Evolutionary conservation across 2,329 filamentous ascomycete genomes (phyloP).

Genomic region (Microascus cirrosus): DNA sequence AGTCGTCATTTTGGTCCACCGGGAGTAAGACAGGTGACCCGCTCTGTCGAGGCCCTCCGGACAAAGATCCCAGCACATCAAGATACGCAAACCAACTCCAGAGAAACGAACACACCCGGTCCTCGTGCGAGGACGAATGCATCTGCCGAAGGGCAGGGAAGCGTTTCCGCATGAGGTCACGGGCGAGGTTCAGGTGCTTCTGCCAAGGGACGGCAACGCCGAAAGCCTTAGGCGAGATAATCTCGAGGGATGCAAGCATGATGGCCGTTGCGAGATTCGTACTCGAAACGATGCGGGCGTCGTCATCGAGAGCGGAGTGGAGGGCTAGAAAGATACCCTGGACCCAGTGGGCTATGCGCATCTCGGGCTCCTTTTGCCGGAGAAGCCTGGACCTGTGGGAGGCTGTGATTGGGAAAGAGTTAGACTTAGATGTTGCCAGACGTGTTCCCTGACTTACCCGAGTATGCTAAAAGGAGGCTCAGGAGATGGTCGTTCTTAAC

Average conservation of each 20-base stretch:
- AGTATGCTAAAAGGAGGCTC: slow-evolving; percentile 69
- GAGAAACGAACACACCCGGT: slow-evolving; percentile 58
- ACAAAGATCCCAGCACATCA: slow-evolving; percentile 65
- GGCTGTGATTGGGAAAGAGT: slow-evolving; percentile 25
- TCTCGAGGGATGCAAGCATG: slow-evolving; percentile 75
- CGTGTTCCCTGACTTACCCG: slow-evolving; percentile 22
- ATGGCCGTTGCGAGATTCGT: slow-evolving; percentile 70
- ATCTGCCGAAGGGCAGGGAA: slow-evolving; percentile 19
- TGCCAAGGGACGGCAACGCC: slow-evolving; percentile 76
- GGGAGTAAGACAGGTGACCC: slow-evolving; percentile 39
- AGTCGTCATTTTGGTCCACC: slow-evolving; percentile 38
- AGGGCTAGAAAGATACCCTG: slow-evolving; percentile 67
- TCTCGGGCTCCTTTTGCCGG: slow-evolving; percentile 60
- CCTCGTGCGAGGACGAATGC: slow-evolving; percentile 18
- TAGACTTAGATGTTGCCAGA: background rate
- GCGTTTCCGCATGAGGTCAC: slow-evolving; percentile 61
- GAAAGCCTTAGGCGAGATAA: slow-evolving; percentile 72
- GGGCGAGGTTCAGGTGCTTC: slow-evolving; percentile 63
- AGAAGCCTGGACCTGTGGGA: slow-evolving; percentile 69
- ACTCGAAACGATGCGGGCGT: slow-evolving; percentile 54
- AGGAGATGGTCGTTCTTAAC: slow-evolving; percentile 60
- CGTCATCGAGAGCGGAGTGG: slow-evolving; percentile 52
- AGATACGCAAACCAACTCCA: slow-evolving; percentile 78
- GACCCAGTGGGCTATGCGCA: slow-evolving; percentile 72
- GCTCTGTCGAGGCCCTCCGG: slow-evolving; percentile 40